phyloP scores from a whole-genome alignment of 495 filamentous ascomycete genomes.

The Aspergillus leporis region DNA sequence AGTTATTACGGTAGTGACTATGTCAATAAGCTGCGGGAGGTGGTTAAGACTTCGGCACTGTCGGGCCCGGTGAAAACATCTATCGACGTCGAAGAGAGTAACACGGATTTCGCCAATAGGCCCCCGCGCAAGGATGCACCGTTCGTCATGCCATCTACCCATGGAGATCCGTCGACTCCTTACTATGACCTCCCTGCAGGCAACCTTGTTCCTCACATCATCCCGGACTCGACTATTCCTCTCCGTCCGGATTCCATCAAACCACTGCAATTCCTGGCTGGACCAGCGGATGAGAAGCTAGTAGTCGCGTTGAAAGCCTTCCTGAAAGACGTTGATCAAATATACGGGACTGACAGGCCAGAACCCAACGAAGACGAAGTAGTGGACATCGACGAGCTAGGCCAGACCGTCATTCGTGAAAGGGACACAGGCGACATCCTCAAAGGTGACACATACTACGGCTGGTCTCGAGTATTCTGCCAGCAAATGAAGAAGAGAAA shows the following conservation, averaged over 20 bases:
- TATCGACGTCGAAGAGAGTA: conserved; percentile 25
- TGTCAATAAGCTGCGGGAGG: conserved; percentile 60
- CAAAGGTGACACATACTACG: conserved; percentile 77
- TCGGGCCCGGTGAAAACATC: conserved; percentile 29
- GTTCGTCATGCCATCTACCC: conserved; percentile 70
- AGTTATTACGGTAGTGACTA: conserved; percentile 63
- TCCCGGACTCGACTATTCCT: conserved; percentile 70
- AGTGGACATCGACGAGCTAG: conserved; percentile 71
- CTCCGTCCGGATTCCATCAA: conserved; percentile 72
- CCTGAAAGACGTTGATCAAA: conserved; percentile 64
- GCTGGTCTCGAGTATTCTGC: conserved; percentile 81
- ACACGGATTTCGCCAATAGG: conserved; percentile 23
- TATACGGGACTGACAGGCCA: conserved; percentile 50
- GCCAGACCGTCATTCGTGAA: conserved; percentile 63
- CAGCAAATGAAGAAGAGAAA: conserved; percentile 72
- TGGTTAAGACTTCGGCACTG: conserved; percentile 50
- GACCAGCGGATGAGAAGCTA: conserved; percentile 68
- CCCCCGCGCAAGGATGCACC: conserved; percentile 54
- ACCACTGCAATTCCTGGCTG: conserved; percentile 70
- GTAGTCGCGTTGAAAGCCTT: conserved; percentile 66
- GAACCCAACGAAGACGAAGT: conserved; percentile 37
- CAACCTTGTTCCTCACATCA: conserved; percentile 75
- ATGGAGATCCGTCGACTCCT: conserved; percentile 73
- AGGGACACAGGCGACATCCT: conserved; percentile 59
- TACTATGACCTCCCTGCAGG: conserved; percentile 87